Base-by-base conservation (phyloP, 1,284 basidiomycete genomes). In the Apiotrichum sp. region DNA sequence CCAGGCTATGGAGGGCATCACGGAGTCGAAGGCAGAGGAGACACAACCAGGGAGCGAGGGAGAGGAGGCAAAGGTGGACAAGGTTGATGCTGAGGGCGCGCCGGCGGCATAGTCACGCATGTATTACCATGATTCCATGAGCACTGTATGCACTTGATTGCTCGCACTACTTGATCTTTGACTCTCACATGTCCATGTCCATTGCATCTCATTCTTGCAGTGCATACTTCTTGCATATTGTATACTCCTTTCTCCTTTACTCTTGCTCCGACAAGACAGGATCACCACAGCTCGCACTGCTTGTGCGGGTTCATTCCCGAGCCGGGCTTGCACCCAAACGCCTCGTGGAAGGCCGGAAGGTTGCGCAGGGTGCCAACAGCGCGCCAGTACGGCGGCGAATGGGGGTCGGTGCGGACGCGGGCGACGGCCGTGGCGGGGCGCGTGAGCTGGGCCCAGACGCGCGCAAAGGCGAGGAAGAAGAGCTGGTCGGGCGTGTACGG, bases 391-490 rank as follows among this genome's bases (percentile, higher is more conserved):
- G 69, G 82, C 0, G 91, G 91, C 16, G 89, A 89, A 70, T 95
- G 93, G 29, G 91, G 89, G 68, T 96, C 91, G 4, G 88, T 86
- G 51, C 88, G 83, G 44, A 95, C 83, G 33, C 87, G 83, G 61
- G 85, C 84, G 32, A 93, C 82, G 80, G 88, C 72, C 3, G 59
- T 63, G 2, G 72, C 74, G 10, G 77, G 76, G 45, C 72, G 70
- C 38, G 58, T 62, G 50, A 70, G 62, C 35, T 70, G 55, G 16
- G 66, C 66, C 69, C 68, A 71, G 40, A 62, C 59, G 43, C 66
- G 62, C 11, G 66, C 91, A 68, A 88, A 93, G 1, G 89, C 83
- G 56, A 95, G 84, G 79, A 92, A 93, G 79, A 93, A 95, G 36
- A 93, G 77, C 78, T 95, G 91, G 48, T 93, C 91, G 56, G 66